phyloP scores from a whole-genome alignment of 2,329 filamentous ascomycete species.

The Ceratocystis smalleyi region DNA sequence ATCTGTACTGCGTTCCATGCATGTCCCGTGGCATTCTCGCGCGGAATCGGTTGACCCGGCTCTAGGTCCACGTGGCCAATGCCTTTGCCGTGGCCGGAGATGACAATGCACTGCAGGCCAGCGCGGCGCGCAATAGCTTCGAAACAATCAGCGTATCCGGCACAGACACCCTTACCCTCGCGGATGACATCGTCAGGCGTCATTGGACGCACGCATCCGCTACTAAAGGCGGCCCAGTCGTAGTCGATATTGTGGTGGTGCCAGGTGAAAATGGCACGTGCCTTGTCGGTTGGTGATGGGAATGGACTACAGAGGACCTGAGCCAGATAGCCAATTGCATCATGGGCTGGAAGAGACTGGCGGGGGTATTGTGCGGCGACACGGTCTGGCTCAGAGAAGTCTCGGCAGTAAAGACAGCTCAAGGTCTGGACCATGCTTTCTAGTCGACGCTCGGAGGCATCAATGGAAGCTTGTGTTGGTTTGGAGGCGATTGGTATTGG shows the following conservation, averaged over 20 bases:
- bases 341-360: conserved; percentile 47
- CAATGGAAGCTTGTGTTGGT: conserved; percentile 32
- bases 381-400: conserved; percentile 68
- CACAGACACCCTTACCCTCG: conserved; percentile 71
- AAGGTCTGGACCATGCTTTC: conserved; percentile 31
- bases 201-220: conserved; percentile 47
- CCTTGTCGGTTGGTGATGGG: conserved; percentile 72
- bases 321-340: conserved; percentile 60
- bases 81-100: conserved; percentile 75
- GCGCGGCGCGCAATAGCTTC: conserved; percentile 61
- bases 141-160: conserved; percentile 78
- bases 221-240: conserved; percentile 66
- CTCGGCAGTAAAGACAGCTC: conserved; percentile 65
- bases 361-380: conserved; percentile 66
- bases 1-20: conserved; percentile 91
- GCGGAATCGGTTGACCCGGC: conserved; percentile 50
- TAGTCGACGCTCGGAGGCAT: conserved; percentile 1
- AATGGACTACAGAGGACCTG: conserved; percentile 66
- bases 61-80: conserved; percentile 51
- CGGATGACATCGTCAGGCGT: conserved; percentile 59
- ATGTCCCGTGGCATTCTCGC: conserved; percentile 48
- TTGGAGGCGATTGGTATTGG: conserved; percentile 38
- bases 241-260: conserved; percentile 86
- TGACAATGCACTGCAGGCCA: conserved; percentile 60
- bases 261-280: conserved; percentile 86